These are phyloP conservation scores for Amanita bisporigera DNA, from an alignment of 1,284 basidiomycete genomes.

Conservation along the genomic window DNA sequence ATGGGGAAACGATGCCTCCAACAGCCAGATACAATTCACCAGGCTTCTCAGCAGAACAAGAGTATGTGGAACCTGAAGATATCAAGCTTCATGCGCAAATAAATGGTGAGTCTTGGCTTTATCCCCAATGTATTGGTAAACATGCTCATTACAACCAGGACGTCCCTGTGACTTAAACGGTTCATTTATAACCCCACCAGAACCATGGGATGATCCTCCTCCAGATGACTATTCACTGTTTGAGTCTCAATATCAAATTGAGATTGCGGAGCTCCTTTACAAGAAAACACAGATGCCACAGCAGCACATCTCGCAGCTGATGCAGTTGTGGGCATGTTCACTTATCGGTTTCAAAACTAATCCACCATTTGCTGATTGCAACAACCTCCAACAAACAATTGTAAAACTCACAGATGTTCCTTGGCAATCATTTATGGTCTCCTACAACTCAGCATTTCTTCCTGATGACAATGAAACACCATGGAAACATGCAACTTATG, in stretches of 20 bases:
- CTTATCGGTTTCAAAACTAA: constrained; percentile 1
- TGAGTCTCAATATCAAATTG: neutral
- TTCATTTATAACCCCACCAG: too few species aligned
- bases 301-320: neutral
- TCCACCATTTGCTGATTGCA: constrained; percentile 26
- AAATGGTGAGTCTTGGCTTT: too few species aligned
- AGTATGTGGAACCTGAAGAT: too few species aligned
- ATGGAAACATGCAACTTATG: constrained; percentile 36
- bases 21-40: too few species aligned
- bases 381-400: constrained; percentile 29
- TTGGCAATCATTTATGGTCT: constrained; percentile 32
- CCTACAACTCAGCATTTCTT: constrained; percentile 19
- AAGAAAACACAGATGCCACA: neutral
- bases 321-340: neutral
- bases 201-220: neutral
- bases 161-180: too few species aligned
- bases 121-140: too few species aligned
- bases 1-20: too few species aligned
- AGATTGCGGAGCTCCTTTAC: neutral
- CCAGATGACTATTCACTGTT: neutral
- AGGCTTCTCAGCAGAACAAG: too few species aligned
- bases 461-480: constrained; percentile 16
- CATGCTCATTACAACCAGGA: too few species aligned
- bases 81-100: too few species aligned
- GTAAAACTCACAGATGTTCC: constrained; percentile 27